Evolutionary conservation across 2,329 filamentous ascomycete genomes (phyloP).

Genomic region (Penicillium palitans): DNA sequence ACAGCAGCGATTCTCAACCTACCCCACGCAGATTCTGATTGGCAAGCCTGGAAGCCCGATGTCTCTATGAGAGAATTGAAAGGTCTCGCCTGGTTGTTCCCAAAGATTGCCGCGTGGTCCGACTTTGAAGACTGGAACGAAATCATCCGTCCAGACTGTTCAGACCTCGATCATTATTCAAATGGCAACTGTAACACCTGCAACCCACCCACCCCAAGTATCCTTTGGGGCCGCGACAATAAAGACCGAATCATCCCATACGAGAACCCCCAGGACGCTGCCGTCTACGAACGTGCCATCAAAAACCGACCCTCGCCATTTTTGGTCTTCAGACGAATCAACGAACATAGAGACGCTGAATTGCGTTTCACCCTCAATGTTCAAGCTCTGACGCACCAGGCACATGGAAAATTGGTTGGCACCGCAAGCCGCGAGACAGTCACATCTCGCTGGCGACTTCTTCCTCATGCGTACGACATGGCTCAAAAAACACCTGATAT

Average conservation of each 20-base stretch:
- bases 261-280: conserved; percentile 55
- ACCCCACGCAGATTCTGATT: conserved; percentile 18
- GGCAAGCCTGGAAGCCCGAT: conserved; percentile 32
- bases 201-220: conserved; percentile 34
- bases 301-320: conserved; percentile 51
- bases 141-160: conserved; percentile 9
- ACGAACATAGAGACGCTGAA: conserved; percentile 32
- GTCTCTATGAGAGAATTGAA: conserved; percentile 28
- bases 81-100: conserved; percentile 36
- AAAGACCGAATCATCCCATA: conserved; percentile 42
- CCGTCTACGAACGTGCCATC: conserved; percentile 51
- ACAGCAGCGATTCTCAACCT: conserved; percentile 22
- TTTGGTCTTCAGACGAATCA: conserved; percentile 39
- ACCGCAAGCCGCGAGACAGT: conserved; percentile 14
- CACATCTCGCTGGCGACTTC: conserved; percentile 48
- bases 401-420: conserved; percentile 30
- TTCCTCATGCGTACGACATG: conserved; percentile 46
- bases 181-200: conserved; percentile 30
- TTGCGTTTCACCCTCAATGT: conserved; percentile 44
- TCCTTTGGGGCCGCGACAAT: conserved; percentile 36
- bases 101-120: conserved; percentile 27
- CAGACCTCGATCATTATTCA: not conserved
- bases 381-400: conserved; percentile 40
- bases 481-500: conserved; percentile 34
- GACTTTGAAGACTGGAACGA: conserved; percentile 34